Base-by-base conservation (phyloP, 768 basidiomycete species). In the Neoboletus subvelutipes region DNA sequence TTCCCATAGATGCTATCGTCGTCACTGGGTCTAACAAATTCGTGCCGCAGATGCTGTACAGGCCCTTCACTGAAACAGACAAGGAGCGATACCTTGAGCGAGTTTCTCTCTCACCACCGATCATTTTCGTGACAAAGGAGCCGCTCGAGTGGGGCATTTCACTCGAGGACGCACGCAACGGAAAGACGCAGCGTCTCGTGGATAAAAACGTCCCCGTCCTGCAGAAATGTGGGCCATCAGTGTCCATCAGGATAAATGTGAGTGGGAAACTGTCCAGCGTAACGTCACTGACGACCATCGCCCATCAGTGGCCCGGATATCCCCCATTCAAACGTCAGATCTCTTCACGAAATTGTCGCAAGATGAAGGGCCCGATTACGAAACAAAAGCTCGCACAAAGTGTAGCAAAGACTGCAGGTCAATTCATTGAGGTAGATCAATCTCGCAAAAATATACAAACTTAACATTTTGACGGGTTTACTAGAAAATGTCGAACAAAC, bases 241-340 rank as follows among this genome's bases (percentile, higher is more conserved):
- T 89, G 40, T 88, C 86, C 4, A 83, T 89, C 60, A 81, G 88
- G 42, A 77, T 90, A 34, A 84, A 87, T 75, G 87, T 87, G 50
- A 67, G 54, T 55, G 48, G 33, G 45, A 17, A 42, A 46, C 13
- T 12, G 11, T 18, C 20, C 4, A 20, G 41, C 12, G 26, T 20
- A 46, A 31, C 8, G 28, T 11, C 20, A 26, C 10, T 62, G 31
- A 56, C 9, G 8, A 20, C 5, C 18, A 28, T 40, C 33, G 31
- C 13, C 50, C 53, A 54, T 37, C 62, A 89, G 88, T 90, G 88
- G 87, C 86, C 86, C n/a, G 87, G 88, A 11, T 89, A 90, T 67
- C 72, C 81, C 45, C 79, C 81, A 52, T 90, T 85, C 85, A 85
- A 81, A 62, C 75, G 83, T 50, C 87, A 88, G 66, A 88, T 90